Conservation (phyloP, 169 alveolate genomes). For the Plasmodium sp. region DNA sequence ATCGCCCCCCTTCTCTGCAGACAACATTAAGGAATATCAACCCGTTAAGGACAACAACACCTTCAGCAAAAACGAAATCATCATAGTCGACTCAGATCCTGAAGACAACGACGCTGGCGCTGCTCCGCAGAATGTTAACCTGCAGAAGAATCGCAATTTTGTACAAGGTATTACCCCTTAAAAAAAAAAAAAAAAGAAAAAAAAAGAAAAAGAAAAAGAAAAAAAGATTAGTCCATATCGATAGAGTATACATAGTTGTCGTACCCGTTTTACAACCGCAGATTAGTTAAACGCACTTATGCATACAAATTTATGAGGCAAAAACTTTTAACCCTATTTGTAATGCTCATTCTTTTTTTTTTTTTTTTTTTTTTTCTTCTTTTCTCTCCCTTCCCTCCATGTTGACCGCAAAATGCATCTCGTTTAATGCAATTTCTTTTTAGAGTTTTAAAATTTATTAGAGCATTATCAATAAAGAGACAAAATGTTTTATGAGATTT, state of each 20-base stretch:
- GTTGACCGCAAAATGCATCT: background rate
- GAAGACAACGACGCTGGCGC: slow-evolving; percentile 7
- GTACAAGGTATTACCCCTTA: slow-evolving; percentile 52
- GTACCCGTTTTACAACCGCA: background rate
- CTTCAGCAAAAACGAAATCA: slow-evolving; percentile 27
- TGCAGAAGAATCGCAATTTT: slow-evolving; percentile 2
- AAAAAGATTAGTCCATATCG: background rate
- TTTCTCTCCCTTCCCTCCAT: background rate
- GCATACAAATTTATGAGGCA: background rate
- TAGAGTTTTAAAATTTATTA: slow-evolving; percentile 36
- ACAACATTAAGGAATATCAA: background rate
- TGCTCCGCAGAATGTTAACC: background rate
- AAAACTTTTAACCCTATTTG: background rate
- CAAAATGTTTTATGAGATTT: background rate
- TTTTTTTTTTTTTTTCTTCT: background rate
- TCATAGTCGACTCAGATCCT: slow-evolving; percentile 55
- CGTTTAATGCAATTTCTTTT: slow-evolving; percentile 9
- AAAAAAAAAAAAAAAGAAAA: background rate
- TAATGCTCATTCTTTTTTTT: background rate
- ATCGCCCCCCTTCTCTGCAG: background rate
- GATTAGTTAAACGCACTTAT: background rate
- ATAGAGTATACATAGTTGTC: background rate
- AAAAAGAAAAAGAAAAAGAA: background rate
- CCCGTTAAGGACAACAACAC: background rate
- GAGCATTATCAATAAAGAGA: slow-evolving; percentile 20